Conservation (phyloP, 257 asterid genomes). For the Nyctanthes arbortristis region DNA sequence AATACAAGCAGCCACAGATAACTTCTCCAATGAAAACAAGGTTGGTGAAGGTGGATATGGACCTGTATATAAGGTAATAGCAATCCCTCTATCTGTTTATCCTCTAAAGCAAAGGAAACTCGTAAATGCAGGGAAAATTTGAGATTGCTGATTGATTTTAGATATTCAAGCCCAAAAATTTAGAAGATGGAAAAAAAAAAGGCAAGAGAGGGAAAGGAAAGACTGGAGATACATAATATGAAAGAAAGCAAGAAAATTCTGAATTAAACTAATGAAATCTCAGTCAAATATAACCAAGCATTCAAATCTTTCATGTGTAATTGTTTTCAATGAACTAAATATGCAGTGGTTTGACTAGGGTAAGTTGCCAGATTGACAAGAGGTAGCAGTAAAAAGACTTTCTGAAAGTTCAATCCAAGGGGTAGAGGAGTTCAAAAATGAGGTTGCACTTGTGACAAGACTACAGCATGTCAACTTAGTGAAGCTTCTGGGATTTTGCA, state of each 20-base stretch:
- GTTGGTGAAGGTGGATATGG: constrained; percentile 46
- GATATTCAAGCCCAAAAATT: neutral
- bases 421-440: constrained; percentile 37
- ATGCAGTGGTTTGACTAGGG: constrained; percentile 28
- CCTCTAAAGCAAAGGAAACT: neutral
- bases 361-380: constrained; percentile 26
- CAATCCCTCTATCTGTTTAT: neutral
- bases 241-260: neutral
- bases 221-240: neutral
- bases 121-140: neutral
- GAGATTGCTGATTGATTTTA: neutral
- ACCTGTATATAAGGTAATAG: constrained; percentile 42
- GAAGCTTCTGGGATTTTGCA: constrained; percentile 35
- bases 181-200: too few species aligned
- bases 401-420: constrained; percentile 39
- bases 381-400: constrained; percentile 42
- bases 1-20: constrained; percentile 31
- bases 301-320: neutral
- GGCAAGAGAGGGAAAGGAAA: neutral
- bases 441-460: constrained; percentile 35
- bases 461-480: constrained; percentile 42
- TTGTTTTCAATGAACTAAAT: neutral
- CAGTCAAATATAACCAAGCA: neutral
- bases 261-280: neutral
- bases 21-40: constrained; percentile 31